Base-by-base conservation (phyloP, 805 yeast species). In the Blastobotrys chiropterorum region DNA sequence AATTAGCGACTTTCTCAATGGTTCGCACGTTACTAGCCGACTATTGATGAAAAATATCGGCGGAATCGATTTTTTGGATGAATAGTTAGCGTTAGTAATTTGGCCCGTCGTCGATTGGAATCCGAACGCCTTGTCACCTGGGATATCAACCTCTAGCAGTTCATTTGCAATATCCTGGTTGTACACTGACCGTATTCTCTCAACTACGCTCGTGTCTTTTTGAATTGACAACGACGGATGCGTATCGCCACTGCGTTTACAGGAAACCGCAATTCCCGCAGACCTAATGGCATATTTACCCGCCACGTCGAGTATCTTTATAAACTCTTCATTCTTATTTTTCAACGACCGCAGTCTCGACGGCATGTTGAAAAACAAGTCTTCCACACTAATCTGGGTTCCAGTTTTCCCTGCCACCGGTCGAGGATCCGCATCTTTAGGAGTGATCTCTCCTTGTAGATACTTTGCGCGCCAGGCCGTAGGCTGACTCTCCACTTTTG, bases 391-490 rank as follows among this genome's bases (percentile, higher is more conserved):
- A 26, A 94, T 79, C 55, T 83, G 88, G 0, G 99, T 94, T 0
- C 99, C 99, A 46, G 75, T 77, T 54, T 79, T 83, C 0, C 98
- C 97, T 0, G 99, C 99, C 1, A 80, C 75, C 0, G 96, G 88
- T 56, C 75, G 76, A 0, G 90, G 88, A 1, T 74, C 79, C 2
- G 72, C 64, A 52, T 72, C 75, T 26, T 26, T 26, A 5, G 34
- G 34, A 1, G 74, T 62, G 53, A 86, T 66, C 44, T 73, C 75
- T 1, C 97, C 97, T 52, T 83, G 83, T 1, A 76, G 53, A 62
- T 83, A 92, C n/a, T 68, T 71, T 2, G 30, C 51, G 17, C 47
- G 15, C 79, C 85, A 85, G 0, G 96, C 97, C 61, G 88, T 77
- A 0, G 76, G 70, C 0, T 82, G 77, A 0, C 69, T 75, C 4